Evolutionary conservation across 495 filamentous ascomycete genomes (phyloP).

Genomic region (Tuber indicum): DNA sequence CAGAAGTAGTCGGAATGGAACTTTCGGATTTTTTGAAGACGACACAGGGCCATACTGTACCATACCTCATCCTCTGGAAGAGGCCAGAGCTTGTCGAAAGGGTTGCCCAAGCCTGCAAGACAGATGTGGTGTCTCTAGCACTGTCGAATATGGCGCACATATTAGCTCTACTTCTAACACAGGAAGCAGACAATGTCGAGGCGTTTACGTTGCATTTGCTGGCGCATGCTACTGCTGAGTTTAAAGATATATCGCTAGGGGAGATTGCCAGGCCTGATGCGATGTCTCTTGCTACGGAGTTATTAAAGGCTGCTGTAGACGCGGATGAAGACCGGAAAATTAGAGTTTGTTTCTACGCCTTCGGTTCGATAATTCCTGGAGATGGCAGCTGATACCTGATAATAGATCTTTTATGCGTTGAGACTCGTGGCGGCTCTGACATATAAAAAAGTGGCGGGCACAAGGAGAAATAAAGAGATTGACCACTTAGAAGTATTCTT

Average conservation of each 20-base stretch:
- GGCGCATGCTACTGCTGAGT: slow-evolving; percentile 58
- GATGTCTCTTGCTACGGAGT: slow-evolving; percentile 64
- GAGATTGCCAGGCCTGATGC: slow-evolving; percentile 70
- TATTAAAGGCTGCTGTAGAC: slow-evolving; percentile 76
- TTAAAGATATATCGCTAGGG: slow-evolving; percentile 58
- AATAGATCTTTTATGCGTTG: slow-evolving; percentile 57
- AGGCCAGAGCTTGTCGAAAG: slow-evolving; percentile 70
- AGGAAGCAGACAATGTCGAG: slow-evolving; percentile 61
- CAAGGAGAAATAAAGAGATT: slow-evolving; percentile 49
- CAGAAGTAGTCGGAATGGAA: slow-evolving; percentile 67
- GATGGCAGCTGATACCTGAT: slow-evolving; percentile 14
- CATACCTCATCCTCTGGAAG: slow-evolving; percentile 72
- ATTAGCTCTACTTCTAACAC: slow-evolving; percentile 68
- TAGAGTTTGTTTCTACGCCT: slow-evolving; percentile 46
- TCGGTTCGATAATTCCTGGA: background rate
- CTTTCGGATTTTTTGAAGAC: slow-evolving; percentile 64
- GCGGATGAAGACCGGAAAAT: slow-evolving; percentile 55
- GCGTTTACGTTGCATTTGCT: slow-evolving; percentile 62
- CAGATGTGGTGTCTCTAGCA: slow-evolving; percentile 39
- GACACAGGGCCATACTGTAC: slow-evolving; percentile 75
- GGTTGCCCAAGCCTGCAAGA: slow-evolving; percentile 67
- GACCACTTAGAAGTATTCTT: slow-evolving; percentile 68
- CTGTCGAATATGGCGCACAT: slow-evolving; percentile 67
- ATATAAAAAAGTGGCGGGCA: slow-evolving; percentile 48
- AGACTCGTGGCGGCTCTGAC: slow-evolving; percentile 60